Evolutionary conservation across 2,329 filamentous ascomycete genomes (phyloP).

Genomic region (Macrophomina tecta): DNA sequence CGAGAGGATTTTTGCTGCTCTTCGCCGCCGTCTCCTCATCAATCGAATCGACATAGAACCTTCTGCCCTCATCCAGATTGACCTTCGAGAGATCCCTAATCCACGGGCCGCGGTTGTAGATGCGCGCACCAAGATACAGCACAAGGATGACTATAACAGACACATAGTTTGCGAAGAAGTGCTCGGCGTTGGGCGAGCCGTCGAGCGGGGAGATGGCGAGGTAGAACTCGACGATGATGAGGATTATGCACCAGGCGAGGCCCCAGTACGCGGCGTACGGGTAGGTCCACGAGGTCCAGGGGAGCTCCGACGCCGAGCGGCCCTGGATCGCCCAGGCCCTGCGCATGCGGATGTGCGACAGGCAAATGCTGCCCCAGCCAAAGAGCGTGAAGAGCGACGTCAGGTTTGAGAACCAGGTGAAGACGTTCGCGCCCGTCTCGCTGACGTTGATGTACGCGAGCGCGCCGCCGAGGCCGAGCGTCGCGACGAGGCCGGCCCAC

Average conservation of each 20-base stretch:
- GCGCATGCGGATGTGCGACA: constrained; percentile 68
- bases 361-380: constrained; percentile 72
- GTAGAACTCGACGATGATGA: constrained; percentile 57
- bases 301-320: constrained; percentile 69
- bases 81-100: constrained; percentile 44
- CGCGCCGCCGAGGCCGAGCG: constrained; percentile 42
- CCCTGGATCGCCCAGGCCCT: constrained; percentile 63
- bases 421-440: constrained; percentile 51
- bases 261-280: constrained; percentile 54
- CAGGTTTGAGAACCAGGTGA: constrained; percentile 56
- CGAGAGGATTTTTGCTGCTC: constrained; percentile 11
- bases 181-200: constrained; percentile 41
- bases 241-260: constrained; percentile 51
- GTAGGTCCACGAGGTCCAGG: constrained; percentile 53
- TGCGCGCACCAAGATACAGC: constrained; percentile 49
- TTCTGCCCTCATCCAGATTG: constrained; percentile 43
- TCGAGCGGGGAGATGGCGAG: constrained; percentile 54
- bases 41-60: constrained; percentile 35
- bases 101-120: constrained; percentile 47
- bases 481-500: constrained; percentile 39
- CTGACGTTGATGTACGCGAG: constrained; percentile 50
- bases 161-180: constrained; percentile 57
- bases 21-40: constrained; percentile 29
- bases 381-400: constrained; percentile 63
- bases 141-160: constrained; percentile 52